Base-by-base conservation (phyloP, 2,329 filamentous ascomycete species). In the Beauveria rudraprayagi region DNA sequence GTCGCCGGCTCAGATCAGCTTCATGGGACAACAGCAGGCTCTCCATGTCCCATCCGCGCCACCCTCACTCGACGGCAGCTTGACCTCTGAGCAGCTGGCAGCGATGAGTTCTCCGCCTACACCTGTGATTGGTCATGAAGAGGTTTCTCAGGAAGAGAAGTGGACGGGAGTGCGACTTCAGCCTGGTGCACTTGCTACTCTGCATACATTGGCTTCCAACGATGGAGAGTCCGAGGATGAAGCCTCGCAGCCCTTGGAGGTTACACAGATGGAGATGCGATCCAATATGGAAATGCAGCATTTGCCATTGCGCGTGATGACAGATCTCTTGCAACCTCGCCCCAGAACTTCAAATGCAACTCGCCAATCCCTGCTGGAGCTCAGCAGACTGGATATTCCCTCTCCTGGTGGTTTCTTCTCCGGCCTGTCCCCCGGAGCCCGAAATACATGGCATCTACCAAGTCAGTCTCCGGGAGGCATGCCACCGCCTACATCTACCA, bases 341-440 rank as follows among this genome's bases (percentile, higher is more conserved):
- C 68, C 66, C 26, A 58, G 61, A 28, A 65, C 66, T 50, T 69
- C 79, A 0, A 73, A 66, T 54, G 66, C 69, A 1, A 67, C 65
- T 41, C 72, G 80, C 9, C 83, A 84, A 48, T 88, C 87, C 16
- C 78, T 86, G 16, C 87, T 87, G 61, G 89, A 87, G 44, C 81
- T 97, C 64, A 92, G 90, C 22, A 86, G 84, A 62, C 82, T 97
- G 22, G 92, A 92, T 28, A 92, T 97, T 40, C 93, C 92, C 6
- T 97, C 93, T 0, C 93, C 93, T 0, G 89, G 91, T 28, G 91
- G 89, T 1, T 97, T 97, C 79, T 97, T 97, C 74, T 90, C 90
- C 2, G 91, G 89, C 0, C 82, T 97, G 30, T 90, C 89, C 43
- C 84, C 88, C 3, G 83, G 85, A 58, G 86, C 88, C 43, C 85